Evolutionary conservation across 2,329 filamentous ascomycete species (phyloP).

Genomic region (Rhynchosporium agropyri): DNA sequence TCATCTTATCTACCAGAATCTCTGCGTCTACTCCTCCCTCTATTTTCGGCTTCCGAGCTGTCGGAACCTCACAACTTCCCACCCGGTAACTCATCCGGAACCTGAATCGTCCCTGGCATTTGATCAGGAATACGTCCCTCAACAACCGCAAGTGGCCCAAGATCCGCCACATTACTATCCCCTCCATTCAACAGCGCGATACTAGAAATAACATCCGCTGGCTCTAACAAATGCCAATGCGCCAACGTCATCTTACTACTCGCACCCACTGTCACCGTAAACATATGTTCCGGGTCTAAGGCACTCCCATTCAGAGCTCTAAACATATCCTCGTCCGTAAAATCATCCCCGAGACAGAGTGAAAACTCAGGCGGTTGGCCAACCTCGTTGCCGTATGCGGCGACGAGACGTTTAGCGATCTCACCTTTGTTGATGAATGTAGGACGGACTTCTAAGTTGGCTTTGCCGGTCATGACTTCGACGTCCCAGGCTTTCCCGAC

Average conservation of each 20-base stretch:
- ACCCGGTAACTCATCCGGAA: conserved; percentile 33
- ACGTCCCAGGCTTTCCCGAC: conserved; percentile 83
- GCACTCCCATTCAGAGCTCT: conserved; percentile 69
- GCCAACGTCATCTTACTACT: conserved; percentile 91
- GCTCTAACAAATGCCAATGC: conserved; percentile 86
- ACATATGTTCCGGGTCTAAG: conserved; percentile 68
- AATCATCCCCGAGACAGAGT: conserved; percentile 91
- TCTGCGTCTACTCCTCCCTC: no score
- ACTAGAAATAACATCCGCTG: conserved; percentile 79
- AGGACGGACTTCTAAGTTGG: conserved; percentile 94
- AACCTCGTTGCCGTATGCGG: conserved; percentile 62
- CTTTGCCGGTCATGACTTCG: conserved; percentile 96
- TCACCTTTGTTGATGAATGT: conserved; percentile 98
- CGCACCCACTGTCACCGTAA: conserved; percentile 88
- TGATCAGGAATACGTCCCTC: conserved; percentile 37
- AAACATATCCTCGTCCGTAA: conserved; percentile 98
- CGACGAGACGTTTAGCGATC: conserved; percentile 82
- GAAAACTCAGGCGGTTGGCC: conserved; percentile 76
- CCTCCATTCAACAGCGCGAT: conserved; percentile 53
- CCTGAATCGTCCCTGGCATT: conserved; percentile 30
- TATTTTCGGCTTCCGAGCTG: no score
- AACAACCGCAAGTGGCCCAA: conserved; percentile 37
- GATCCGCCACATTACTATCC: conserved; percentile 34
- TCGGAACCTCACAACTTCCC: conserved; percentile 23
- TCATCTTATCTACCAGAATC: no score